Evolutionary conservation across 805 yeast genomes (phyloP).

Genomic region (Yamadazyma scolyti): DNA sequence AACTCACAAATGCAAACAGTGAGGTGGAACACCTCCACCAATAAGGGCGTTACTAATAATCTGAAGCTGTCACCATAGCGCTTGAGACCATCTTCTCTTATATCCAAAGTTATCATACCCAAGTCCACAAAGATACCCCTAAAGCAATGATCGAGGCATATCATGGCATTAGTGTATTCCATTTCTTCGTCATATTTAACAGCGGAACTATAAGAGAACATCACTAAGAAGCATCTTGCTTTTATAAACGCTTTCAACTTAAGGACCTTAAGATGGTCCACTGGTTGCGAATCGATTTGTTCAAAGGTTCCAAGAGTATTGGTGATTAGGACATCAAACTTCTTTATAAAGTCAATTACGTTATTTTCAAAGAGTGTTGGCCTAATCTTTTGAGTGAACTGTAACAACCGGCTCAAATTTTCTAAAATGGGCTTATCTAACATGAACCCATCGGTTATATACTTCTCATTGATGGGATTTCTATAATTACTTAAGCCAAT

Average conservation of each 20-base stretch:
- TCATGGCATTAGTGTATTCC: background rate
- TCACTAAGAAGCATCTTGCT: constrained; percentile 1
- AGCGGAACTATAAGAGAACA: constrained; percentile 3
- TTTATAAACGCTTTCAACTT: constrained; percentile 1
- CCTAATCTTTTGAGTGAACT: background rate
- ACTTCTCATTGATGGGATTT: constrained; percentile 8
- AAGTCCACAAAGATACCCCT: background rate
- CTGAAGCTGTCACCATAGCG: constrained; percentile 5
- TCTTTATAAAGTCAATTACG: no score
- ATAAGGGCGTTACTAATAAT: constrained; percentile 5
- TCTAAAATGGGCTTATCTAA: constrained; percentile 2
- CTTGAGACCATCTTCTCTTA: background rate
- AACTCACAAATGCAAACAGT: background rate
- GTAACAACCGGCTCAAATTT: constrained; percentile 1
- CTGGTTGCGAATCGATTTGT: no score
- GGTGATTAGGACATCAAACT: no score
- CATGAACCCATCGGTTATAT: constrained; percentile 3
- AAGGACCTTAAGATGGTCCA: constrained; percentile 4
- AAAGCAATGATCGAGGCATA: constrained; percentile 3
- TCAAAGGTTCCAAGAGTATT: no score
- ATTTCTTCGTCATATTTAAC: constrained; percentile 3
- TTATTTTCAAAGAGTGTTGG: no score
- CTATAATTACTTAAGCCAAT: constrained; percentile 3
- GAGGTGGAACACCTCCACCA: constrained; percentile 4
- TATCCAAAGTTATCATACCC: constrained; percentile 2